A percentile compares a stretch with the other conserved stretches of the same genome.
Conservation (phyloP, 371 early-diverging fungal species). For the Syncephalastrum monosporum region DNA sequence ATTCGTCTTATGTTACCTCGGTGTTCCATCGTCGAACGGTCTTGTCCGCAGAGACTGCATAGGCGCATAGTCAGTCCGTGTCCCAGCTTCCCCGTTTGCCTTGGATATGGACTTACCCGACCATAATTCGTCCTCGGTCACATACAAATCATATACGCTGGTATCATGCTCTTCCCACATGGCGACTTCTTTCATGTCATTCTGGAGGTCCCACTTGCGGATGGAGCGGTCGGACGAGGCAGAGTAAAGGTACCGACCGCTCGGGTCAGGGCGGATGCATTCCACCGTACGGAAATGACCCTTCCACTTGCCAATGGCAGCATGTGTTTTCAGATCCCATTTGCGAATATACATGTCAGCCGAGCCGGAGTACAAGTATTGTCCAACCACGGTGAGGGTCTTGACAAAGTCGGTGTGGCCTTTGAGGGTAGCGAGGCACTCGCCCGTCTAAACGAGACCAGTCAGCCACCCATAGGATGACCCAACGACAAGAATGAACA, state of each 20-base stretch:
- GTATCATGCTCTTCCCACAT: slow-evolving; percentile 70
- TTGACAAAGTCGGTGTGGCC: slow-evolving; percentile 81
- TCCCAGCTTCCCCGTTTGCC: neutral
- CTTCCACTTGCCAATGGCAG: slow-evolving; percentile 44
- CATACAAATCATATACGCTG: slow-evolving; percentile 61
- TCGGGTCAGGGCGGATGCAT: slow-evolving; percentile 46
- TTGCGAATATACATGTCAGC: slow-evolving; percentile 68
- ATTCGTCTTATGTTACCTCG: slow-evolving; percentile 18
- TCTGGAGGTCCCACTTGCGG: slow-evolving; percentile 64
- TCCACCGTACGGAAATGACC: slow-evolving; percentile 70
- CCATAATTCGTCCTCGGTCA: slow-evolving; percentile 65
- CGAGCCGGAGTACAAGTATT: slow-evolving; percentile 65
- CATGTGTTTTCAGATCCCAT: slow-evolving; percentile 61
- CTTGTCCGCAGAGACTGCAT: slow-evolving; percentile 73
- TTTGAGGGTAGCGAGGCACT: slow-evolving; percentile 50
- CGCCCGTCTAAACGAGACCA: slow-evolving; percentile 40
- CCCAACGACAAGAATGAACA: neutral
- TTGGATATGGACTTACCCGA: slow-evolving; percentile 32
- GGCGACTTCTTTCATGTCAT: slow-evolving; percentile 34
- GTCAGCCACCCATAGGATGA: too few species aligned
- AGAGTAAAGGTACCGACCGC: slow-evolving; percentile 57
- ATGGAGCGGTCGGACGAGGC: slow-evolving; percentile 69
- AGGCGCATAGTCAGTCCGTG: neutral
- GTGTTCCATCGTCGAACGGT: slow-evolving; percentile 63
- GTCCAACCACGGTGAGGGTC: slow-evolving; percentile 47